Conservation (phyloP, 345 rosid genomes). For the Corymbia maculata region DNA sequence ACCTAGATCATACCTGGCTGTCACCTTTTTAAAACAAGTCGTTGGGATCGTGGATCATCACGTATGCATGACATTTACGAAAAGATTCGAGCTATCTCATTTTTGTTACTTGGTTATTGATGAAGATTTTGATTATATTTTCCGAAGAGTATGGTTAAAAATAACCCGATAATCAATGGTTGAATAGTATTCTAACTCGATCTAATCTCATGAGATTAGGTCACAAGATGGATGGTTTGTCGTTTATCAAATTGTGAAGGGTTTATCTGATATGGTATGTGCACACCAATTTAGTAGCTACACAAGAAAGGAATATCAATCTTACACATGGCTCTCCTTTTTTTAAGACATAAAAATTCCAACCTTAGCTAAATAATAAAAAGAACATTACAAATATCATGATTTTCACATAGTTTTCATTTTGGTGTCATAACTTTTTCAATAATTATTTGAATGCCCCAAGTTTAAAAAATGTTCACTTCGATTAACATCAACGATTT, state of each 20-base stretch:
- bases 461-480: neutral
- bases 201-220: neutral
- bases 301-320: neutral
- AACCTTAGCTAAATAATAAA: neutral
- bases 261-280: neutral
- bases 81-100: neutral
- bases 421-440: neutral
- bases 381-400: neutral
- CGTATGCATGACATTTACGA: neutral
- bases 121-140: neutral
- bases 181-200: neutral
- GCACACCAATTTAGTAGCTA: neutral
- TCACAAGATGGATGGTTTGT: neutral
- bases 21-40: neutral
- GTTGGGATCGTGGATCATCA: neutral
- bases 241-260: neutral
- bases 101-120: neutral
- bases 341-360: neutral
- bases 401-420: neutral
- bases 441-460: neutral
- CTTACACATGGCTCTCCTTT: neutral
- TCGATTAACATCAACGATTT: rapidly evolving
- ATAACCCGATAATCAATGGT: neutral
- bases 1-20: neutral
- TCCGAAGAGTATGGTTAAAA: neutral